Conservation (phyloP, 352 stramenopile genomes). For the Pythium monospermum region DNA sequence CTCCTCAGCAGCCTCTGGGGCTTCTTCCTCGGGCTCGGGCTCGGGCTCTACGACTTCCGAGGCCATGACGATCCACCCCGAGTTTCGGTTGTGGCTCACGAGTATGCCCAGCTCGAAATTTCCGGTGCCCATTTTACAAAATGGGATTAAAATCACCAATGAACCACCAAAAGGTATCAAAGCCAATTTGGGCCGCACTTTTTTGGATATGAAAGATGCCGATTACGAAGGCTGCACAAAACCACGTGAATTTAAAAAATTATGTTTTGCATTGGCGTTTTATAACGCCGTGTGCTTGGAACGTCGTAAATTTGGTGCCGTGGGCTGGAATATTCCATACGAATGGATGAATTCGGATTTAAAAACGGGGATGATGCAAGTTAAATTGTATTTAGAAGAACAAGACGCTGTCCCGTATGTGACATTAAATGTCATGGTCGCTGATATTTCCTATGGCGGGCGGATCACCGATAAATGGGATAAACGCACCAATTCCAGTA, state of each 20-base stretch:
- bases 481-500: constrained; percentile 92
- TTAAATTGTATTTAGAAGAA: constrained; percentile 92
- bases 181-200: constrained; percentile 90
- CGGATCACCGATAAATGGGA: constrained; percentile 94
- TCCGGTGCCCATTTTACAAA: constrained; percentile 92
- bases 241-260: constrained; percentile 85
- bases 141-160: constrained; percentile 95
- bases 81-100: constrained; percentile 93
- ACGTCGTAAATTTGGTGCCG: constrained; percentile 91
- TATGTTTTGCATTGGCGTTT: constrained; percentile 90
- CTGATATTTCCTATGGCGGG: constrained; percentile 94
- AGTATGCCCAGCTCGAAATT: constrained; percentile 90
- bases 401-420: constrained; percentile 91
- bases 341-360: constrained; percentile 96
- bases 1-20: too few relatives aligned
- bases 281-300: constrained; percentile 95
- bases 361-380: constrained; percentile 92
- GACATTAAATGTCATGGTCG: constrained; percentile 93
- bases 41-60: too few relatives aligned
- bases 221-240: constrained; percentile 90
- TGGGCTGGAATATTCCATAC: constrained; percentile 96
- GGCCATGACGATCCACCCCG: constrained; percentile 58
- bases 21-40: too few relatives aligned
- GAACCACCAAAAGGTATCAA: constrained; percentile 90
- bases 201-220: constrained; percentile 89